phyloP scores from a whole-genome alignment of 1,139 yeast genomes.

The Kurtzmaniella natalensis region DNA sequence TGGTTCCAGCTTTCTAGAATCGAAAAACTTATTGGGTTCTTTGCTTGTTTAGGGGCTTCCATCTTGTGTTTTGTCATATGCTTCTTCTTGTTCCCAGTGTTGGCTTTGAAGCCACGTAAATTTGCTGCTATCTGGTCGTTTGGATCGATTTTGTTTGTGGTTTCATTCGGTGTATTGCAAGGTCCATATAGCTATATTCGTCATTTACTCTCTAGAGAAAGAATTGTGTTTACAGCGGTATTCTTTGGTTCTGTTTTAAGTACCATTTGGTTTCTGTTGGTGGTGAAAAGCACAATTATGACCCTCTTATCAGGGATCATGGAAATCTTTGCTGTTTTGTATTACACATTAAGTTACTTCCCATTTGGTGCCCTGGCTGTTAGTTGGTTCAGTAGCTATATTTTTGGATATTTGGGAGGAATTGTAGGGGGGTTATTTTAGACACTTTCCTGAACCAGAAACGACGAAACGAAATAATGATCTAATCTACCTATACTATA shows the following conservation, averaged over 20 bases:
- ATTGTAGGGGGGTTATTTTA: conserved; percentile 42
- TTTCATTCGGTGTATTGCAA: conserved; percentile 87
- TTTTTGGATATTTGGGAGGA: conserved; percentile 73
- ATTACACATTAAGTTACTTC: conserved; percentile 88
- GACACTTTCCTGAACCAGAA: conserved; percentile 2
- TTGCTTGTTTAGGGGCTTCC: conserved; percentile 72
- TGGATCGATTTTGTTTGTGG: conserved; percentile 81
- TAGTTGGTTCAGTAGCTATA: conserved; percentile 74
- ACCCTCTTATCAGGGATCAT: conserved; percentile 73
- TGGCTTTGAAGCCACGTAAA: conserved; percentile 86
- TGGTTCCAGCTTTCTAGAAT: conserved; percentile 67
- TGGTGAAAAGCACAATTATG: conserved; percentile 64
- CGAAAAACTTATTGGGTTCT: conserved; percentile 76
- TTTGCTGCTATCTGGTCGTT: conserved; percentile 89
- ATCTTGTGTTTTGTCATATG: conserved; percentile 77
- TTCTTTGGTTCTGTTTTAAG: conserved; percentile 71
- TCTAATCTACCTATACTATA: background rate
- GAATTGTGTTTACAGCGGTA: conserved; percentile 75
- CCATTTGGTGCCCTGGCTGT: conserved; percentile 92
- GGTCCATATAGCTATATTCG: conserved; percentile 79
- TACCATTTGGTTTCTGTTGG: conserved; percentile 55
- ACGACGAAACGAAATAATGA: conserved; percentile 1
- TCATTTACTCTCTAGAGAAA: conserved; percentile 70
- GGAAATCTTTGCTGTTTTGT: conserved; percentile 80
- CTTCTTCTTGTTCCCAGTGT: conserved; percentile 79